These are phyloP conservation scores for Flaveria floridana DNA, from an alignment of 140 eudicot genomes.

Conservation along the genomic window DNA sequence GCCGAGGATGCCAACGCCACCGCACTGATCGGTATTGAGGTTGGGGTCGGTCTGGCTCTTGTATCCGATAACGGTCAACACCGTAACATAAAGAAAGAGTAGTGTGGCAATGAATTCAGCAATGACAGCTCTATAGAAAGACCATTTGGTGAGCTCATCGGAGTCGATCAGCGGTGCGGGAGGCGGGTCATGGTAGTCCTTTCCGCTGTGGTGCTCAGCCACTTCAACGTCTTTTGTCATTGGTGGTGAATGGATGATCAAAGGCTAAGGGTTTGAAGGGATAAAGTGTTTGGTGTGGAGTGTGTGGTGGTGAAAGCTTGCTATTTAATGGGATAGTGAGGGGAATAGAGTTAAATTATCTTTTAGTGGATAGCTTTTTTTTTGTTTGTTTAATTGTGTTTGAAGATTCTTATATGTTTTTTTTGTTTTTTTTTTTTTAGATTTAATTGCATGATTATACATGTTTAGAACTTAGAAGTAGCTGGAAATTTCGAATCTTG, in stretches of 20 bases:
- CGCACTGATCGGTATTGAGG: slow-evolving; percentile 50
- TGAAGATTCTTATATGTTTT: neutral
- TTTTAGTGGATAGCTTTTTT: neutral
- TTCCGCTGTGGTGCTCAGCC: slow-evolving; percentile 51
- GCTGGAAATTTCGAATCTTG: slow-evolving; percentile 7
- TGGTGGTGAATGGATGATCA: neutral
- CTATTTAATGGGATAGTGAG: slow-evolving; percentile 42
- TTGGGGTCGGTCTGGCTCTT: slow-evolving; percentile 39
- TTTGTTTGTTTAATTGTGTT: neutral
- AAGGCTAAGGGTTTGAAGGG: neutral
- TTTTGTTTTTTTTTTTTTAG: neutral
- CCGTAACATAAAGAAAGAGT: slow-evolving; percentile 61
- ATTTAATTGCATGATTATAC: slow-evolving; percentile 8
- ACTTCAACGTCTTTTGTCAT: slow-evolving; percentile 68
- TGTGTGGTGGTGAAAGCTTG: slow-evolving; percentile 42
- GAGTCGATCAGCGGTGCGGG: slow-evolving; percentile 56
- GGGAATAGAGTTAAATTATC: slow-evolving; percentile 28
- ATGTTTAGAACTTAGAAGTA: slow-evolving; percentile 25
- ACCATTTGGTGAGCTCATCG: slow-evolving; percentile 65
- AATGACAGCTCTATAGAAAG: slow-evolving; percentile 62
- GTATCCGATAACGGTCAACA: slow-evolving; percentile 71
- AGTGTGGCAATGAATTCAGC: slow-evolving; percentile 72
- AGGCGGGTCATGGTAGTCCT: slow-evolving; percentile 83
- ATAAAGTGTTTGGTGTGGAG: slow-evolving; percentile 34
- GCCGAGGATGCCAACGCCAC: slow-evolving; percentile 79